Percentiles rank a stretch among this genome's conserved stretches.
These are phyloP conservation scores for Ophiostoma australiae DNA, from an alignment of 2,329 filamentous ascomycete genomes.

Conservation along the genomic window DNA sequence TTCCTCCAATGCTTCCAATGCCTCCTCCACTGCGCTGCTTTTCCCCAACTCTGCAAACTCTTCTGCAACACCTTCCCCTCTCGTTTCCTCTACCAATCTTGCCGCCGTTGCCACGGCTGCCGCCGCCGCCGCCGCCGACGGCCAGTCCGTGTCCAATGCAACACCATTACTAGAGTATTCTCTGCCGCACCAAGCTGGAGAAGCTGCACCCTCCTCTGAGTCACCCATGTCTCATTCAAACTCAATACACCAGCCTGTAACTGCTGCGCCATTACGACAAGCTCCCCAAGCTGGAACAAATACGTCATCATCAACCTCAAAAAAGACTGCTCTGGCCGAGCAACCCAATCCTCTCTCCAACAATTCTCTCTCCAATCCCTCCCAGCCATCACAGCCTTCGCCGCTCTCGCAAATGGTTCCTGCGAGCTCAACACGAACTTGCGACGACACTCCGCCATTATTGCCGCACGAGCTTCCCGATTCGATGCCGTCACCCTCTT, in stretches of 20 bases:
- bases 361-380: background rate
- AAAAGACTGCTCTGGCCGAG: background rate
- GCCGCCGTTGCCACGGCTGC: constrained; percentile 2
- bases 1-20: constrained; percentile 24
- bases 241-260: background rate
- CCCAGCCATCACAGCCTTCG: background rate
- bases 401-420: constrained; percentile 13
- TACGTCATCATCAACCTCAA: constrained; percentile 4
- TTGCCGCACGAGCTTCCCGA: background rate
- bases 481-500: background rate
- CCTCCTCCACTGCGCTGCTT: constrained; percentile 21
- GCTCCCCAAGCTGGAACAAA: background rate
- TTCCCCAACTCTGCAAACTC: constrained; percentile 28
- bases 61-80: constrained; percentile 32
- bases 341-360: background rate
- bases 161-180: background rate
- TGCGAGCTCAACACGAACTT: background rate
- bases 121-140: background rate
- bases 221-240: background rate
- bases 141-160: background rate
- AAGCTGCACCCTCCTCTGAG: background rate
- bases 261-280: constrained; percentile 13
- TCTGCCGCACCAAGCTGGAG: background rate
- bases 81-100: constrained; percentile 11
- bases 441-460: background rate